Evolutionary conservation across 352 stramenopile species (phyloP), one percentile per base, ranked within the genome.

Genomic region (Globisporangium heterothallicum): DNA sequence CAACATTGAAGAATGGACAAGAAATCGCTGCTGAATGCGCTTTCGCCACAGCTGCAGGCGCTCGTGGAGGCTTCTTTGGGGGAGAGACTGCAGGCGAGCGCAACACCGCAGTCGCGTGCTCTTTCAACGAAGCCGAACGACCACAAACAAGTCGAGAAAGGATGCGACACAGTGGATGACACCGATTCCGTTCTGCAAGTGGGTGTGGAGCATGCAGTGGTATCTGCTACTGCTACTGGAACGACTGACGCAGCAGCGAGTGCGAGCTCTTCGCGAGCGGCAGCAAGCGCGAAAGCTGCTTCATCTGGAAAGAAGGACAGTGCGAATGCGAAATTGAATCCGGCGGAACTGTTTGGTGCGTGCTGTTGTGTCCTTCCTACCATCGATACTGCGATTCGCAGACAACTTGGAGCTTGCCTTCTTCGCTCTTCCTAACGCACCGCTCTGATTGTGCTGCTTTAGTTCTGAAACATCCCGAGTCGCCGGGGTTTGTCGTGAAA

Each of bases 31-130:
- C 56, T 90, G 32, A 72, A 65, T 35, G 61, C 68, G 35, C 58
- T 87, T 16, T 88, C 79, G 24, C 76, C 79, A 56, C 69, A 86
- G 59, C 64, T 88, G 4, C 70, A 79, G 64, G 69, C 66, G 59
- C 68, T 84, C 24, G 70, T 90, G 35, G 74, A 84, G 58, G 68
- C 72, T 4, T 86, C 72, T 34, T 57, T 90, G 4, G 79, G 72
- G 24, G 51, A 64, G 26, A 61, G 66, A 22, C 46, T 85, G 9
- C 65, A 61, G 3, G 10, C 24, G 6, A 4, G 7, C 10, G 14
- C 38, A 1, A 42, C 40, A 30, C 16, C 21, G 12, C 16, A n/a
- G 19, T 18, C 2, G n/a, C 22, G 38, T 41, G n/a, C 19, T 30
- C n/a, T 42, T 12, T 16, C 18, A 18, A 0, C 10, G n/a, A 4